Evolutionary conservation across 805 yeast species (phyloP).

Genomic region (Zygosaccharomyces bisporus): DNA sequence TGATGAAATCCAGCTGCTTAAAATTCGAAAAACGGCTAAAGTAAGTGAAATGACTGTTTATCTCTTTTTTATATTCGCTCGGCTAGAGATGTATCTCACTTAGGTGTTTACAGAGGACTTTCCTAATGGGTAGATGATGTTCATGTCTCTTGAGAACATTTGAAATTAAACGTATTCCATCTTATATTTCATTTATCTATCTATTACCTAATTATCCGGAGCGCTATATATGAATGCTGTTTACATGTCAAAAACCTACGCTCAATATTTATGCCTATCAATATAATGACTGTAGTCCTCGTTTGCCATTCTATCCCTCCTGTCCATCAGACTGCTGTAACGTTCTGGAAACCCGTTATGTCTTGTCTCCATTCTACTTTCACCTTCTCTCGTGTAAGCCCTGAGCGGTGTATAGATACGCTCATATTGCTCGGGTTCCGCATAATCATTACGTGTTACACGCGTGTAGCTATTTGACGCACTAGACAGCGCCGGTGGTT

Average conservation of each 20-base stretch:
- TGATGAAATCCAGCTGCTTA: too few species aligned
- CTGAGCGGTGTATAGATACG: slow-evolving; percentile 12
- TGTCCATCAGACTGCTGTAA: slow-evolving; percentile 16
- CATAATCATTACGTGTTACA: not conserved
- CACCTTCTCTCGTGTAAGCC: slow-evolving; percentile 10
- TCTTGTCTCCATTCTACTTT: not conserved
- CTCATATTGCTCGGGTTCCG: slow-evolving; percentile 1
- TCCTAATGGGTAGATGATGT: too few species aligned
- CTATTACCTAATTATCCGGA: not conserved
- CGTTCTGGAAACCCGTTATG: slow-evolving; percentile 11
- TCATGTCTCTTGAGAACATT: too few species aligned
- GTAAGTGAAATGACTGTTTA: too few species aligned
- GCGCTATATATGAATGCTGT: not conserved
- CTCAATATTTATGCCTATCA: slow-evolving; percentile 4
- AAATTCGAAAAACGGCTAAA: too few species aligned
- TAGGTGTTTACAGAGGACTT: too few species aligned
- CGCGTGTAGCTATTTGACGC: not conserved
- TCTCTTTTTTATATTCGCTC: too few species aligned
- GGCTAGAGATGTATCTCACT: too few species aligned
- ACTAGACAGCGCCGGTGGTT: slow-evolving; percentile 4
- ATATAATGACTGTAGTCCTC: slow-evolving; percentile 20
- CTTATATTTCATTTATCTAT: not conserved
- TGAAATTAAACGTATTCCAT: too few species aligned
- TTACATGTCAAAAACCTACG: not conserved
- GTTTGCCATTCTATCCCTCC: slow-evolving; percentile 20